Base-by-base conservation (phyloP, 1,139 yeast genomes). In the Geotrichum siamense region DNA sequence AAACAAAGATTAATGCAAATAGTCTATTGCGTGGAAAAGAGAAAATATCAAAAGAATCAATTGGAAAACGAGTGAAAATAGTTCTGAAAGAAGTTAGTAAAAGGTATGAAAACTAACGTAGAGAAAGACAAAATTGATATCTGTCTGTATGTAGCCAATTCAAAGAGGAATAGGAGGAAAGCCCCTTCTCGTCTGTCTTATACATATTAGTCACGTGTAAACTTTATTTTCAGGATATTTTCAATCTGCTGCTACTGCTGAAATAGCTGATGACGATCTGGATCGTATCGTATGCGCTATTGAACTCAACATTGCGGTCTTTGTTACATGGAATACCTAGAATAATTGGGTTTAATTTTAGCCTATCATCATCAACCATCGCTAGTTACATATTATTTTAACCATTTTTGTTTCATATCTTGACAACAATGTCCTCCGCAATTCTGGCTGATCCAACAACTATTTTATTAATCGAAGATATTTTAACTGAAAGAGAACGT, bases 391-490 rank as follows among this genome's bases (percentile, higher is more conserved):
- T 28, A 28, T 28, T 8, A 8, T 5, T 28, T 8, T n/a, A 28
- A 8, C 8, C n/a, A 28, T n/a, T 8, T 8, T 28, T 15, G n/a
- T 8, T 5, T n/a, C 32, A 28, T 8, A 28, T 28, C 32, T 8
- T 6, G 8, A 15, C 32, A 28, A 28, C 26, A 6, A 23, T 23
- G 9, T 8, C 10, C 9, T 23, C 26, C 17, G 37, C 41, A n/a
- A 28, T 43, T 8, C 36, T 43, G 10, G 42, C 25, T 9, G 45
- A 43, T 22, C 19, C 25, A 2, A 41, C 46, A 3, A 43, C 48
- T 1, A 19, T 45, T 26, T 69, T 67, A 1, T 67, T 64, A 8
- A 59, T 70, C 6, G 33, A 51, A 1, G 72, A 68, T 25, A 67
- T 63, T 1, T 38, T 42, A 10, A 26, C 39, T 1, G 65, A 63